These are phyloP conservation scores for Zygosaccharomyces gambellarensis DNA, from an alignment of 805 yeast species.

Conservation along the genomic window DNA sequence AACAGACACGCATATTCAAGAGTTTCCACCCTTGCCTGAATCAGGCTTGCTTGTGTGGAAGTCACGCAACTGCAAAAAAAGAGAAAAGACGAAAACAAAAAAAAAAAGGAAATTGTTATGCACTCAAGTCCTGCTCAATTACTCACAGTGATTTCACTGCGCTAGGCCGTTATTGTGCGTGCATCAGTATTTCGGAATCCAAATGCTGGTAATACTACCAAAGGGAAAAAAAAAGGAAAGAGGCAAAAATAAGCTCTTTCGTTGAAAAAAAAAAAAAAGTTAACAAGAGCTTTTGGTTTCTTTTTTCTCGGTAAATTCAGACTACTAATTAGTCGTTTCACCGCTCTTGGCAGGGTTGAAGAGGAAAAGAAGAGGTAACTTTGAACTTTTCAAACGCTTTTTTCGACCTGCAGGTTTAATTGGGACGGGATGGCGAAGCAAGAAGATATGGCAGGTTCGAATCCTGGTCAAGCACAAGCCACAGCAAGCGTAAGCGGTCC, in stretches of 20 bases:
- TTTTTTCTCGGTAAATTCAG: not conserved
- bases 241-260: not conserved
- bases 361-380: not conserved
- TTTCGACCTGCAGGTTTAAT: not conserved
- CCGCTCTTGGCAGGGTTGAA: conserved; percentile 3
- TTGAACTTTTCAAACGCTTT: not conserved
- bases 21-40: not conserved
- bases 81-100: not conserved
- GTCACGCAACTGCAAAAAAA: not conserved
- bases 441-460: conserved; percentile 3
- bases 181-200: not conserved
- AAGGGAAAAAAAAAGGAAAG: not conserved
- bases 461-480: not conserved
- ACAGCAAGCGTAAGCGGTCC: not conserved
- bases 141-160: not conserved
- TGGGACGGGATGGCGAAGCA: conserved; percentile 6
- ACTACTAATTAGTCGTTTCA: not conserved
- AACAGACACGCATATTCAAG: not conserved
- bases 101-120: not conserved
- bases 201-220: not conserved
- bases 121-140: not conserved
- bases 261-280: not conserved
- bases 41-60: not conserved
- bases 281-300: not conserved
- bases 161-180: not conserved